A percentile compares a stretch with the other conserved stretches of the same genome.
Evolutionary conservation across 2,329 filamentous ascomycete species (phyloP).

Genomic region (Penicillium sp.): DNA sequence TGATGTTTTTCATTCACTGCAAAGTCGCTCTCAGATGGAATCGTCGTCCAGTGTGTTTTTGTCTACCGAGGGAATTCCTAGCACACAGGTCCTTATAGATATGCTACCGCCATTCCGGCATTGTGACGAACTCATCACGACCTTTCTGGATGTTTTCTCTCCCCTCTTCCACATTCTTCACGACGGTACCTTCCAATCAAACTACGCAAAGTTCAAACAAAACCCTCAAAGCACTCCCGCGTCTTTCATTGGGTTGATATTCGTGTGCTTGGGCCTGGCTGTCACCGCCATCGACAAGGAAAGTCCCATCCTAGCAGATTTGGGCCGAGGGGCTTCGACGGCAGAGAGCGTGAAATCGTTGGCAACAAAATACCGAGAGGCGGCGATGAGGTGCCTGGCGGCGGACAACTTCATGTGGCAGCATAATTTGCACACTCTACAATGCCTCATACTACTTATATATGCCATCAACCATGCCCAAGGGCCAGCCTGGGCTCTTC

Average conservation of each 20-base stretch:
- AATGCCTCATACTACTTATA: slow-evolving; percentile 31
- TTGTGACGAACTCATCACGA: neutral
- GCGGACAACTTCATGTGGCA: slow-evolving; percentile 32
- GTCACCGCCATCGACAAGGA: slow-evolving; percentile 25
- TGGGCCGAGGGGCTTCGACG: slow-evolving; percentile 21
- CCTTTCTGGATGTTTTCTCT: neutral
- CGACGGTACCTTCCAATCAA: neutral
- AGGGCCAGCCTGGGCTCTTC: slow-evolving; percentile 31
- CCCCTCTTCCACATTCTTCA: neutral
- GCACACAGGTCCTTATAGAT: neutral
- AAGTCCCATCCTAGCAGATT: slow-evolving; percentile 24
- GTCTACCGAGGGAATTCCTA: neutral
- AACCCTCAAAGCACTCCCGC: neutral
- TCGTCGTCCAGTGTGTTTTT: neutral
- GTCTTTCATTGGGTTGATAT: neutral
- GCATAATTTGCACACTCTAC: slow-evolving; percentile 31
- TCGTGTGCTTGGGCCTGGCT: slow-evolving; percentile 20
- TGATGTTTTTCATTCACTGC: neutral
- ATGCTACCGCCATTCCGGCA: neutral
- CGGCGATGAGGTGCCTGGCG: slow-evolving; percentile 33
- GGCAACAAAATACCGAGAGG: slow-evolving; percentile 26
- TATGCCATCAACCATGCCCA: slow-evolving; percentile 33
- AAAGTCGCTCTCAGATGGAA: neutral
- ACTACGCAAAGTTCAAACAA: neutral
- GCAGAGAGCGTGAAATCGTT: slow-evolving; percentile 23